phyloP scores from a whole-genome alignment of 2,329 filamentous ascomycete genomes.

The Magnaporthiopsis incrustans region DNA sequence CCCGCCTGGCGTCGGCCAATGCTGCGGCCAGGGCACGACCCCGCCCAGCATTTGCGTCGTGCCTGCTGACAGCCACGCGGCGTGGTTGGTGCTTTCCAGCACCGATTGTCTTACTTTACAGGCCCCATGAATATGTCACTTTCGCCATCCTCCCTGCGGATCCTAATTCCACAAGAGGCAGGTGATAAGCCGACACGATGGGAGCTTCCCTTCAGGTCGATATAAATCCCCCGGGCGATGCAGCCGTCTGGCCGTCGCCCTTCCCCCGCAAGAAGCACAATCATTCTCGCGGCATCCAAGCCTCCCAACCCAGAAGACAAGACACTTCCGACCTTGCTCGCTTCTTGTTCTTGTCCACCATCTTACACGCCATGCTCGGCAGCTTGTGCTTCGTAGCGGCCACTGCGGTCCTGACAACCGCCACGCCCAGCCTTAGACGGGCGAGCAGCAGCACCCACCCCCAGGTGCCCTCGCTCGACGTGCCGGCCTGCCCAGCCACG shows the following conservation, averaged over 20 bases:
- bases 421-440: not conserved
- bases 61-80: not conserved
- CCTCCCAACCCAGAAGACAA: not conserved
- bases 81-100: too few relatives aligned
- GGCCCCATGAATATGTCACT: not conserved
- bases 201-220: too few relatives aligned
- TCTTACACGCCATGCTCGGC: not conserved
- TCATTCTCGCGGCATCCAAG: too few relatives aligned
- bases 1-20: not conserved
- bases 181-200: not conserved
- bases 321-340: not conserved
- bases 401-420: not conserved
- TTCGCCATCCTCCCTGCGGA: too few relatives aligned
- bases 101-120: not conserved
- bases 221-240: not conserved
- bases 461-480: slow-evolving; percentile 18
- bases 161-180: not conserved
- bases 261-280: not conserved
- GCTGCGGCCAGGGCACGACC: not conserved
- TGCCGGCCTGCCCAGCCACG: slow-evolving; percentile 29
- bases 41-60: too few relatives aligned
- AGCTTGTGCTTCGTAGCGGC: not conserved
- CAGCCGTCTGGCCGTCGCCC: too few relatives aligned
- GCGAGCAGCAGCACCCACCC: not conserved
- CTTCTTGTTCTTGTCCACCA: not conserved